Evolutionary conservation across 176 grass and related monocot species (phyloP).

Genomic region (Rhynchospora pubera): DNA sequence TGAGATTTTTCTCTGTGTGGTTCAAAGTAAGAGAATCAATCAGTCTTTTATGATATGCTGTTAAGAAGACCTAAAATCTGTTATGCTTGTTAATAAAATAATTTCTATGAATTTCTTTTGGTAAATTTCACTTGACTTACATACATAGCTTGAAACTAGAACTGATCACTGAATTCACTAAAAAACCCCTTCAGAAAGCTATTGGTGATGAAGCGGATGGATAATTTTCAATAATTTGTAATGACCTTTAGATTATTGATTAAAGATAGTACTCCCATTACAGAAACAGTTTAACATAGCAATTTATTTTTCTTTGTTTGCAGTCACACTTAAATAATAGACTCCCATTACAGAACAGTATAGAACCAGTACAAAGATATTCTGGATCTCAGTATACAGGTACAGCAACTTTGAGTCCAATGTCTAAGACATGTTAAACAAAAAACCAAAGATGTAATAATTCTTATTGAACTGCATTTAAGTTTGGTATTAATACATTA

Average conservation of each 20-base stretch:
- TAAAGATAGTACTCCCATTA: neutral
- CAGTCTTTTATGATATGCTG: neutral
- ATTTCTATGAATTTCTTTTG: neutral
- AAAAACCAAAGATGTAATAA: neutral
- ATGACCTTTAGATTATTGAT: neutral
- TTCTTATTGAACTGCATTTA: neutral
- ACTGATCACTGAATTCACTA: neutral
- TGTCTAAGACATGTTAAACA: neutral
- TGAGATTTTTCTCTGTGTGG: neutral
- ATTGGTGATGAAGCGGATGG: neutral
- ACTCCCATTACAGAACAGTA: neutral
- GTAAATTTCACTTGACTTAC: neutral
- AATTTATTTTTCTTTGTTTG: neutral
- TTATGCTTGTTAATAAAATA: neutral
- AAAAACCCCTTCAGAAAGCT: neutral
- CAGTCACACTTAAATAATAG: neutral
- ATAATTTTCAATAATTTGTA: neutral
- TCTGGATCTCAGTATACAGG: neutral
- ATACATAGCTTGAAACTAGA: neutral
- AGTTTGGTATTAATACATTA: neutral
- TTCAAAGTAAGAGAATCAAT: neutral
- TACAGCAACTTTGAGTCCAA: neutral
- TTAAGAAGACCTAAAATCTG: neutral
- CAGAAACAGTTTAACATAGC: neutral
- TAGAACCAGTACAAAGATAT: neutral